Base-by-base conservation (phyloP, 192 early-diverging fungal genomes). In the Linnemannia schmuckeri region DNA sequence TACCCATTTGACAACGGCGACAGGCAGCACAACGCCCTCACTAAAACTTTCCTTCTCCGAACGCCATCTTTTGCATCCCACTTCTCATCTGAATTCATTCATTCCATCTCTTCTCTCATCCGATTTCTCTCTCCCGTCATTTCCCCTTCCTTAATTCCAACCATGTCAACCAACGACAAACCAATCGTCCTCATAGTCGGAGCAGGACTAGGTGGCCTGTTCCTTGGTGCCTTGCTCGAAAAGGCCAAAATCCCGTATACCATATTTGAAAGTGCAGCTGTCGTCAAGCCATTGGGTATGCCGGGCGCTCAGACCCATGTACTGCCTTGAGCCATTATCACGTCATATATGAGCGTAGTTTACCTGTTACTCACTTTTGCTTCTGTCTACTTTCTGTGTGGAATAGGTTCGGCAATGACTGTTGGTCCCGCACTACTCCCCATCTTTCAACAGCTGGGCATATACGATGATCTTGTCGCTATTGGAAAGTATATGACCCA, bases 221-320 rank as follows among this genome's bases (percentile, higher is more conserved):
- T 49, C 2, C 78, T 80, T 3, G 78, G 40, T 1, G 61, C 55
- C 46, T 57, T 80, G 1, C 57, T 80, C 4, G 78, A 80, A 10
- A 49, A 73, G 38, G 52, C 70, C 2, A 49, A 37, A 6, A 4
- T 80, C 4, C 41, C 71, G 8, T 79, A 72, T n/a, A 20, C 37
- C n/a, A 61, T 80, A 4, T 80, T 30, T 22, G 78, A 80, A 3
- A 24, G 78, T 15, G 46, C 66, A 20, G 1, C 78, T 7, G 20
- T 18, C 5, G 22, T 71, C 20, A n/a, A 71, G 37, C 52, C 52
- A 54, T 54, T 54, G 20, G 52, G 52, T 54, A 54, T 37, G 63
- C 2, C 38, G 20, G 2, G 13, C 3, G 1, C 7, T 40, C 6
- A 35, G 6, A 17, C 4, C 22, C 33, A 35, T 27, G 35, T 5